phyloP scores from a whole-genome alignment of 768 basidiomycete genomes.

The Amanita exitialis region DNA sequence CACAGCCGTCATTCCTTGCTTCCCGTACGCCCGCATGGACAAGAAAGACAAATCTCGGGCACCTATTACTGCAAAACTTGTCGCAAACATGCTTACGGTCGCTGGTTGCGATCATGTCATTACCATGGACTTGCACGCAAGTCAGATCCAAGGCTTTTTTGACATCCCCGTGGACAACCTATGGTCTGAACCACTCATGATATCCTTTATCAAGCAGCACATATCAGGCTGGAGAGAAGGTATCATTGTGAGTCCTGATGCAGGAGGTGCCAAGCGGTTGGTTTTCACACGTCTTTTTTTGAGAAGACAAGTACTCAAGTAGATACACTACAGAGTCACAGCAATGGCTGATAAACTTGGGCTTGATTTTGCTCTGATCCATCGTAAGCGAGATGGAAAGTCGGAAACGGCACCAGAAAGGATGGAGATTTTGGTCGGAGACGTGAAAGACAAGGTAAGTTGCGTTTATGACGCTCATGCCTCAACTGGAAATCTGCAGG shows the following conservation, averaged over 20 bases:
- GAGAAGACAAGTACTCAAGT: conserved; percentile 1
- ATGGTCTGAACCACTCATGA: conserved; percentile 92
- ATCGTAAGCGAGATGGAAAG: conserved; percentile 76
- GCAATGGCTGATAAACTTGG: conserved; percentile 93
- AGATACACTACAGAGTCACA: conserved; percentile 53
- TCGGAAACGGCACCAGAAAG: conserved; percentile 55
- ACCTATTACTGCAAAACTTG: conserved; percentile 96
- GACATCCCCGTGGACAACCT: conserved; percentile 98
- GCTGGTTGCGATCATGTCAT: conserved; percentile 98
- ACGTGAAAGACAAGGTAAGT: conserved; percentile 78
- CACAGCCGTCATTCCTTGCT: conserved; percentile 97
- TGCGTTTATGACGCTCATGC: neutral
- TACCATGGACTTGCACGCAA: conserved; percentile 98
- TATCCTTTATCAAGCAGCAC: conserved; percentile 82
- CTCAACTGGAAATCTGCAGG: conserved; percentile 27
- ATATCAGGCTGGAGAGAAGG: conserved; percentile 81
- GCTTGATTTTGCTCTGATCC: conserved; percentile 92
- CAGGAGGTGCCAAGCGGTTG: conserved; percentile 96
- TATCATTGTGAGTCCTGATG: conserved; percentile 95
- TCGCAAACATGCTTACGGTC: conserved; percentile 95
- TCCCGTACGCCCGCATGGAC: conserved; percentile 94
- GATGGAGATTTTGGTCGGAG: conserved; percentile 93
- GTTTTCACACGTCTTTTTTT: conserved; percentile 18
- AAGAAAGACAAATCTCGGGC: conserved; percentile 96
- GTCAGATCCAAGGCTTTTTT: conserved; percentile 98